phyloP scores from a whole-genome alignment of 2,329 filamentous ascomycete genomes.

The Xylariaceae sp. region DNA sequence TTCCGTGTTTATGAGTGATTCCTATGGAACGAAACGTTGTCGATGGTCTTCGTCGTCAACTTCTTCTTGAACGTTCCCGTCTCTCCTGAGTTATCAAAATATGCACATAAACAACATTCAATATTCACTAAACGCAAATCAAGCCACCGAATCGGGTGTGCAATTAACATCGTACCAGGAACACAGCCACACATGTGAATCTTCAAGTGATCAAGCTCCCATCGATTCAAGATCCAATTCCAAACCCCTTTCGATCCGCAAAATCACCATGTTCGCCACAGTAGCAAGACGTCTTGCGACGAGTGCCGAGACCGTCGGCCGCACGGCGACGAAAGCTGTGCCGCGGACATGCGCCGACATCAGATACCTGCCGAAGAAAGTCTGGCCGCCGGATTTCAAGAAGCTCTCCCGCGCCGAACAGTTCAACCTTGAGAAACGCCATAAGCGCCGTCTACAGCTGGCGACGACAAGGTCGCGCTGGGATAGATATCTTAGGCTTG shows the following conservation, averaged over 20 bases:
- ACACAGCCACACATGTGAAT: background rate
- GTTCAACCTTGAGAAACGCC: slow-evolving; percentile 73
- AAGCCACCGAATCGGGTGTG: background rate
- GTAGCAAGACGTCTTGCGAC: slow-evolving; percentile 39
- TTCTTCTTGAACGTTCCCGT: background rate
- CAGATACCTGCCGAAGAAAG: slow-evolving; percentile 61
- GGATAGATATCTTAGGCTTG: slow-evolving; percentile 48
- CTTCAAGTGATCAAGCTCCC: background rate
- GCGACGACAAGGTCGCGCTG: slow-evolving; percentile 31
- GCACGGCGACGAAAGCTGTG: slow-evolving; percentile 19
- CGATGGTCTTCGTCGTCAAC: background rate
- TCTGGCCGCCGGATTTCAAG: slow-evolving; percentile 73
- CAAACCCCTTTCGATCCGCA: background rate
- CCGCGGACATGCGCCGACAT: slow-evolving; percentile 42
- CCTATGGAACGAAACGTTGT: background rate
- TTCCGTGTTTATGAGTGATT: slow-evolving; percentile 1
- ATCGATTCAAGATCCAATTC: background rate
- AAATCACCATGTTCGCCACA: slow-evolving; percentile 41
- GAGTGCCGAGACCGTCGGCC: slow-evolving; percentile 18
- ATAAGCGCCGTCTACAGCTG: slow-evolving; percentile 58
- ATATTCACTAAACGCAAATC: background rate
- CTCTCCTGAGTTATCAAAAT: background rate
- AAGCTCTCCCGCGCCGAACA: slow-evolving; percentile 66
- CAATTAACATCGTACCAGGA: background rate
- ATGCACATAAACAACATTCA: background rate